Evolutionary conservation across 768 basidiomycete species (phyloP), one percentile per base, ranked within the genome.

Genomic region (Lactifluus piperatus): DNA sequence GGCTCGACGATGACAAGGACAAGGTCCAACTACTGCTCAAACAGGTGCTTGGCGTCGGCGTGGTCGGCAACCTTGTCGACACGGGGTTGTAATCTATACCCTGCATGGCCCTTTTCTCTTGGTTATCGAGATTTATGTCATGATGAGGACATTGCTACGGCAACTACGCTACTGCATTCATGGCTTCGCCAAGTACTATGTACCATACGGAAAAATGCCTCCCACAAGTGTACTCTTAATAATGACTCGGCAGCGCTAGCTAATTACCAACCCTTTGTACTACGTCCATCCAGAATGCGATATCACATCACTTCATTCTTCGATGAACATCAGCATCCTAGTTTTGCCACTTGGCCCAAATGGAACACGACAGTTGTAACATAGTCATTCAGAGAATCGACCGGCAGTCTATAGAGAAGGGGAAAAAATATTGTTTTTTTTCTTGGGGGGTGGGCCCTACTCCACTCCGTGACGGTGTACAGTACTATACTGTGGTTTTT

Each of bases 1-100:
- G 80, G 57, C 75, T 87, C 57, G 74, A 76, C 49, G 82, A 84
- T 29, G 89, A 91, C 56, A 75, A 86, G 14, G 84, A 86, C 66
- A 71, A 76, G 18, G 81, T 90, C 3, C 83, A 85, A 63, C 63
- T 87, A 54, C 70, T 90, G 43, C 71, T 91, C 50, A 74, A 74
- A 64, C 86, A 90, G 70, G 81, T 85, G 4, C 71, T 89, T 22
- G 79, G 71, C 43, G 63, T 58, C 3, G 54, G 54, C 49, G 54
- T 56, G 44, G 59, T 60, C 9, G 59, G 59, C n/a, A 54, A 60
- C 48, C 53, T 60, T 16, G 41, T 60, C 26, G 58, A 60, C 41
- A 55, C 53, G 6, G 46, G 26, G 16, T 48, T 55, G 36, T 60
- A 55, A 8, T 27, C 39, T 50, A 14, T 27, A 11, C 16, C 16